A percentile compares a stretch with the other conserved stretches of the same genome.
These are phyloP conservation scores for Sherardia arvensis DNA, from an alignment of 257 asterid species.

Conservation along the genomic window DNA sequence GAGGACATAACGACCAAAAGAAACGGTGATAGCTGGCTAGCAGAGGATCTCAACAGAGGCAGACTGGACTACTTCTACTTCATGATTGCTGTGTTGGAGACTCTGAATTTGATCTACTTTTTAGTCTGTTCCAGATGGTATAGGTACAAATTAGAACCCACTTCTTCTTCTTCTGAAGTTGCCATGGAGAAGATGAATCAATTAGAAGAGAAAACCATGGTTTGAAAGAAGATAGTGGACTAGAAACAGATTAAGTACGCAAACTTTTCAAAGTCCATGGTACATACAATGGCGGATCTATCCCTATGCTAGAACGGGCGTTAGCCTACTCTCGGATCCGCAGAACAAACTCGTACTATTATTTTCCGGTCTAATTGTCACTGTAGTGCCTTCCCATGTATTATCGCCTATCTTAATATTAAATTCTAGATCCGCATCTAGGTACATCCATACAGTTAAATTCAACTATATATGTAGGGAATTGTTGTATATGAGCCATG, in stretches of 20 bases:
- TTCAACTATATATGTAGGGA: too few relatives aligned
- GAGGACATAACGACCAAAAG: conserved; percentile 14
- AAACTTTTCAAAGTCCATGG: neutral
- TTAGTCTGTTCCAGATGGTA: conserved; percentile 27
- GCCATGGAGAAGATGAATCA: conserved; percentile 8
- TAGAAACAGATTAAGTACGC: neutral
- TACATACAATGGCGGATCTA: too few relatives aligned
- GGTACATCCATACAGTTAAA: too few relatives aligned
- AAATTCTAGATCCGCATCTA: too few relatives aligned
- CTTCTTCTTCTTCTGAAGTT: conserved; percentile 2
- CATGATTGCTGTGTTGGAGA: conserved; percentile 17
- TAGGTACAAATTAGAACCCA: conserved; percentile 21
- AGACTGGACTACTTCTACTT: conserved; percentile 30
- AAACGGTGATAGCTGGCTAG: conserved; percentile 22
- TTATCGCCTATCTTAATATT: too few relatives aligned
- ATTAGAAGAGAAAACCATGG: conserved; percentile 10
- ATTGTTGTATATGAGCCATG: too few relatives aligned
- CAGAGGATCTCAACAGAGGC: conserved; percentile 31
- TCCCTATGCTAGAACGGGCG: too few relatives aligned
- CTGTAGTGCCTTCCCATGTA: too few relatives aligned
- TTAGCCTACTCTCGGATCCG: too few relatives aligned
- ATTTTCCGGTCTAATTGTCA: too few relatives aligned
- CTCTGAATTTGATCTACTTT: conserved; percentile 21
- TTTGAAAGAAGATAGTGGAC: too few relatives aligned
- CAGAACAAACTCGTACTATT: too few relatives aligned